Percentiles rank a stretch among this genome's conserved stretches.
Conservation (phyloP, 176 grass and related monocot species). For the Hyparrhenia diplandra region DNA sequence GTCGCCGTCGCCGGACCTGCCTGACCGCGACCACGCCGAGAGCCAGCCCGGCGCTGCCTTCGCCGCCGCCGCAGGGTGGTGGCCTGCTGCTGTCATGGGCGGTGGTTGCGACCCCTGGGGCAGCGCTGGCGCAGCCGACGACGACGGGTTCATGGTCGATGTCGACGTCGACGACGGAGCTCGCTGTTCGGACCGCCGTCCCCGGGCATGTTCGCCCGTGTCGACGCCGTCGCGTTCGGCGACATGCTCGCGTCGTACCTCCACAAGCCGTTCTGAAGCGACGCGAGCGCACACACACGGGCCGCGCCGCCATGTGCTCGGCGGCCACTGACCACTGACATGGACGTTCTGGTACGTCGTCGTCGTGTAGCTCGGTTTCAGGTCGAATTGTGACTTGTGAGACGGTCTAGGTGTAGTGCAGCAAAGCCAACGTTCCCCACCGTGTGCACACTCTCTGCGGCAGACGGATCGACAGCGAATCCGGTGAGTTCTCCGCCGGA, state of each 20-base stretch:
- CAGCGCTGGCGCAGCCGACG: no score
- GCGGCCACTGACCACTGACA: slow-evolving; percentile 36
- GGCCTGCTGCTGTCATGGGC: no score
- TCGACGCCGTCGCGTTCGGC: slow-evolving; percentile 27
- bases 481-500: no score
- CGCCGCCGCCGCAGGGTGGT: neutral
- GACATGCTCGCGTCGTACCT: slow-evolving; percentile 58
- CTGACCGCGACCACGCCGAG: slow-evolving; percentile 61
- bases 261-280: slow-evolving; percentile 51
- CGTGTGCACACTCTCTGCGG: neutral
- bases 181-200: slow-evolving; percentile 31
- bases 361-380: neutral
- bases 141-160: slow-evolving; percentile 27
- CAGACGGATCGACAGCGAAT: no score
- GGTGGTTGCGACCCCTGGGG: slow-evolving; percentile 13
- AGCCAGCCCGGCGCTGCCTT: slow-evolving; percentile 41
- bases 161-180: neutral
- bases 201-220: slow-evolving; percentile 25
- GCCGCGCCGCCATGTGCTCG: no score
- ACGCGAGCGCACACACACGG: no score
- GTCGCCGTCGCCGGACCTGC: slow-evolving; percentile 60
- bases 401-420: neutral
- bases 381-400: neutral
- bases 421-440: neutral
- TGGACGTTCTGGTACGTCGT: neutral